Evolutionary conservation across 2,329 filamentous ascomycete species (phyloP).

Genomic region (Trichoderma gracile): DNA sequence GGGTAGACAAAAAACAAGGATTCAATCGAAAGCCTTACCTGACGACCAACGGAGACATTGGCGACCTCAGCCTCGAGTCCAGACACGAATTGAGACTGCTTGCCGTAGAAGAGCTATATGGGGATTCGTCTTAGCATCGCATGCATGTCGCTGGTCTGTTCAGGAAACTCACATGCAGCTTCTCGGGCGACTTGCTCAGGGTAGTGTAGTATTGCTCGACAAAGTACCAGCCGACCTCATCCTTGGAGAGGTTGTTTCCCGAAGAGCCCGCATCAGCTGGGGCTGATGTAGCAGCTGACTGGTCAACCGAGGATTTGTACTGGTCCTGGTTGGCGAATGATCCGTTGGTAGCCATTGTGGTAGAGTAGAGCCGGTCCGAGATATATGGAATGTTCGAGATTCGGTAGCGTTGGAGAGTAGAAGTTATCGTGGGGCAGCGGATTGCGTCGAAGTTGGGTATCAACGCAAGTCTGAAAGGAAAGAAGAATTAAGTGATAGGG

Average conservation of each 20-base stretch:
- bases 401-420: constrained; percentile 14
- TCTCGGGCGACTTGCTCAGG: constrained; percentile 88
- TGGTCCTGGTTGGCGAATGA: constrained; percentile 50
- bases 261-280: constrained; percentile 38
- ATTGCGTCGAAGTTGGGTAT: constrained; percentile 27
- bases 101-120: constrained; percentile 83
- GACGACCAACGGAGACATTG: constrained; percentile 81
- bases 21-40: constrained; percentile 52
- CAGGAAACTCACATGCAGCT: constrained; percentile 68
- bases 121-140: not conserved
- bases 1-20: constrained; percentile 1
- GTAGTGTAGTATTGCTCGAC: constrained; percentile 99
- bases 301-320: constrained; percentile 43
- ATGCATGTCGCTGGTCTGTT: not conserved
- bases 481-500: constrained; percentile 12
- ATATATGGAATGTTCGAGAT: constrained; percentile 13
- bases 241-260: constrained; percentile 65
- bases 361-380: constrained; percentile 23
- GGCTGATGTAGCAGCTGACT: constrained; percentile 41
- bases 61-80: constrained; percentile 88
- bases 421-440: constrained; percentile 25
- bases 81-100: constrained; percentile 91
- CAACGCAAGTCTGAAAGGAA: constrained; percentile 23
- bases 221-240: constrained; percentile 99
- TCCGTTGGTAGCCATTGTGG: constrained; percentile 60